Evolutionary conservation across 2,329 filamentous ascomycete species (phyloP).

Genomic region (Beauveria scarabaeidicola): DNA sequence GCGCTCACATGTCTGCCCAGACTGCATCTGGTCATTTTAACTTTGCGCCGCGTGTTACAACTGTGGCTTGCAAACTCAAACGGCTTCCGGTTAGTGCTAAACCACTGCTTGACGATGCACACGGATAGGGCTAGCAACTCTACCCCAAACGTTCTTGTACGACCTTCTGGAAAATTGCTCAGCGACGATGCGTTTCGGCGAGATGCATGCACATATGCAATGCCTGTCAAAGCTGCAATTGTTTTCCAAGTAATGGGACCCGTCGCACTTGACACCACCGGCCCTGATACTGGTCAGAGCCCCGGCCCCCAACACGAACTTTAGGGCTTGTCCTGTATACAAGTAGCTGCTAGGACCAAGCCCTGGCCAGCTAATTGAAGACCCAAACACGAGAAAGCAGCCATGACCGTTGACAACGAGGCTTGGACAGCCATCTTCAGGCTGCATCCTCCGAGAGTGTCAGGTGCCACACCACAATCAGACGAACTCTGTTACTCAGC

Average conservation of each 20-base stretch:
- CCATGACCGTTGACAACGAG: background rate
- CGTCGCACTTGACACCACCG: background rate
- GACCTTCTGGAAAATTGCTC: background rate
- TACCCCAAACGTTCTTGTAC: background rate
- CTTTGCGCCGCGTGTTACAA: background rate
- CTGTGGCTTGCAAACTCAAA: conserved; percentile 1
- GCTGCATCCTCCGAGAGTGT: background rate
- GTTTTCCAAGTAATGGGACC: background rate
- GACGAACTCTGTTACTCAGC: background rate
- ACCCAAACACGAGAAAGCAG: background rate
- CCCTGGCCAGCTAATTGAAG: background rate
- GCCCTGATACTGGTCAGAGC: background rate
- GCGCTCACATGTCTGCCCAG: background rate
- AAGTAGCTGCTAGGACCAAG: background rate
- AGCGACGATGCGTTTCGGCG: background rate
- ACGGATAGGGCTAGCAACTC: background rate
- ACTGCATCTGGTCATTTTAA: background rate
- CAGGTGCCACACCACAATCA: background rate
- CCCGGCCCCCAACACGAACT: background rate
- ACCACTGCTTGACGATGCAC: background rate
- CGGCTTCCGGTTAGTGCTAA: background rate
- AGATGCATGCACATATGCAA: background rate
- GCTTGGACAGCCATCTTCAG: background rate
- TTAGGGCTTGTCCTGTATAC: background rate
- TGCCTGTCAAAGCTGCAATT: background rate